Evolutionary conservation across 179 eudicot species (phyloP).

Genomic region (Silene noctiflora): DNA sequence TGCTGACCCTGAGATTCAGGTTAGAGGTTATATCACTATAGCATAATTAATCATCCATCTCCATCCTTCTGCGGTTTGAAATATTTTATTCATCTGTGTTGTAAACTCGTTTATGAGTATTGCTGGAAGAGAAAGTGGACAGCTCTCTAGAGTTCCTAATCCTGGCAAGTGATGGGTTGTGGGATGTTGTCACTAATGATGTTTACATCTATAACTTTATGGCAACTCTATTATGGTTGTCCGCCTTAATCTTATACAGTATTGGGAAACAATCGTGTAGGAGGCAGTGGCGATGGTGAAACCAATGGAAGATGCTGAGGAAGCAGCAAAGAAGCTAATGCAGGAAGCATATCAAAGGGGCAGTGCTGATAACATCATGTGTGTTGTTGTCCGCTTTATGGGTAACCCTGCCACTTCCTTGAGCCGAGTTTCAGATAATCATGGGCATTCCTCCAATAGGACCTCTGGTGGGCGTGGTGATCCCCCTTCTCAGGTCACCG

Average conservation of each 20-base stretch:
- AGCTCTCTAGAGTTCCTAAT: slow-evolving; percentile 87
- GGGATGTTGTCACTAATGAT: slow-evolving; percentile 96
- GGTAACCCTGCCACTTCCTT: slow-evolving; percentile 26
- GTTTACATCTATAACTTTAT: slow-evolving; percentile 26
- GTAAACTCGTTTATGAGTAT: not conserved
- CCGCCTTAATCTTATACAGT: not conserved
- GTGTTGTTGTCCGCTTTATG: slow-evolving; percentile 78
- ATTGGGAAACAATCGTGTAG: slow-evolving; percentile 27
- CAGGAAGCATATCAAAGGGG: slow-evolving; percentile 91
- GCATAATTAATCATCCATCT: not conserved
- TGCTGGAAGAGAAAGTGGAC: slow-evolving; percentile 87
- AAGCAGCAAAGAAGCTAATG: slow-evolving; percentile 85
- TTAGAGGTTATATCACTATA: slow-evolving; percentile 13
- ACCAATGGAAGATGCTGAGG: slow-evolving; percentile 78
- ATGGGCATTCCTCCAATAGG: slow-evolving; percentile 23
- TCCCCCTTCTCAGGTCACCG: slow-evolving; percentile 13
- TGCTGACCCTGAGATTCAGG: slow-evolving; percentile 98
- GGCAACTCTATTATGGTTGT: not conserved
- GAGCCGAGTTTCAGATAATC: slow-evolving; percentile 16
- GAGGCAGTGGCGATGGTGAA: slow-evolving; percentile 89
- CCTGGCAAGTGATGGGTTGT: slow-evolving; percentile 93
- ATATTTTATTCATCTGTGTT: not conserved
- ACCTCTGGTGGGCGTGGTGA: slow-evolving; percentile 6
- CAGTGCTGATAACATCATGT: slow-evolving; percentile 87
- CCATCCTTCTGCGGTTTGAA: not conserved